phyloP scores from a whole-genome alignment of 179 eudicot species.

The Patellifolia procumbens region DNA sequence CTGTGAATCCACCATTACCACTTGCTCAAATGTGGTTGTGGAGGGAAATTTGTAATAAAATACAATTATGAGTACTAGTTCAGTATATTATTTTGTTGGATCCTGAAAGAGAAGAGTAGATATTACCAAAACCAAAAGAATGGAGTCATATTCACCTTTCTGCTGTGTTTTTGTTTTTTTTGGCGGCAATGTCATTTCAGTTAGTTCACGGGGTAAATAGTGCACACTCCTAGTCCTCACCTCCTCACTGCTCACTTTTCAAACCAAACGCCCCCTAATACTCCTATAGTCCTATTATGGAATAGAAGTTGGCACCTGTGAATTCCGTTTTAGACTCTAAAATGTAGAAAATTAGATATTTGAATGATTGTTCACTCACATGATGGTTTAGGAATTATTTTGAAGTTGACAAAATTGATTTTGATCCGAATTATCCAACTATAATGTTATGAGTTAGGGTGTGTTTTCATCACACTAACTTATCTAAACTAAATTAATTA shows the following conservation, averaged over 20 bases:
- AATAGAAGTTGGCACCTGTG: not conserved
- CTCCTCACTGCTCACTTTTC: not conserved
- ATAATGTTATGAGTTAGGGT: too few relatives aligned
- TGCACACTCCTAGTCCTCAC: not conserved
- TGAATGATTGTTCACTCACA: too few relatives aligned
- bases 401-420: too few relatives aligned
- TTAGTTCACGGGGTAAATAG: conserved; percentile 15
- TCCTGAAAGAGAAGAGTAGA: too few relatives aligned
- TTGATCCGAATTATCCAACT: too few relatives aligned
- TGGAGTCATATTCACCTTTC: conserved; percentile 14
- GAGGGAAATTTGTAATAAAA: not conserved
- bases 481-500: too few relatives aligned
- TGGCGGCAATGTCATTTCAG: conserved; percentile 17
- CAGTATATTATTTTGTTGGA: not conserved
- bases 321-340: too few relatives aligned
- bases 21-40: conserved; percentile 15
- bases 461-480: too few relatives aligned
- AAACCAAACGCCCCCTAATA: too few relatives aligned
- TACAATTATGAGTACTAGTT: not conserved
- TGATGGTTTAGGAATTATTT: too few relatives aligned
- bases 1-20: conserved; percentile 12
- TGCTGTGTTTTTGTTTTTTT: not conserved
- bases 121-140: not conserved
- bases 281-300: too few relatives aligned
- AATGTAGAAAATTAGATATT: too few relatives aligned